These are phyloP conservation scores for Fraxinus quadrangulata DNA, from an alignment of 257 asterid species.

Conservation along the genomic window DNA sequence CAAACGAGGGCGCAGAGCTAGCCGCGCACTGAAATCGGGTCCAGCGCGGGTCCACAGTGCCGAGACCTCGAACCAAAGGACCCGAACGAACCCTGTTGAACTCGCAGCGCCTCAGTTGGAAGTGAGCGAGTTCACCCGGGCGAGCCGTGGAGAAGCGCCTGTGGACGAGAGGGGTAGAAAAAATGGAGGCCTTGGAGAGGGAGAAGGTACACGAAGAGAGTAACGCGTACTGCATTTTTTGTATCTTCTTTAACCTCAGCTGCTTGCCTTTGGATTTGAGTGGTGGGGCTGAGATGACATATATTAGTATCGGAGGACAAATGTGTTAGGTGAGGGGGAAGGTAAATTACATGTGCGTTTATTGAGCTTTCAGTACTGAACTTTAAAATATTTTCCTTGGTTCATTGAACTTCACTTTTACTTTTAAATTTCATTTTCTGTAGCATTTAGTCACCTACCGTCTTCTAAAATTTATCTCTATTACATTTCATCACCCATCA, in stretches of 20 bases:
- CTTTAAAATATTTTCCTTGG: neutral
- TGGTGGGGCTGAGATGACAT: neutral
- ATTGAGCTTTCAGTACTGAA: neutral
- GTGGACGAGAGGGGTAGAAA: conserved; percentile 46
- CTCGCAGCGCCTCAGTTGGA: conserved; percentile 37
- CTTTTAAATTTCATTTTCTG: too few species aligned
- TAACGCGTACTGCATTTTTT: conserved; percentile 66
- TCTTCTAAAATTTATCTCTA: too few species aligned
- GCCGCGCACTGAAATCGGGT: conserved; percentile 47
- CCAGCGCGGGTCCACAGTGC: conserved; percentile 28
- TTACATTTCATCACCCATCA: too few species aligned
- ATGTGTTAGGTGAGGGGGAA: neutral
- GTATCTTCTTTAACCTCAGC: conserved; percentile 21
- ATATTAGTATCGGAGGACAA: neutral
- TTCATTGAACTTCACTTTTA: neutral
- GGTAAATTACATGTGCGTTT: neutral
- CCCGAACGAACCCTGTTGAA: conserved; percentile 38
- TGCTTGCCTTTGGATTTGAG: conserved; percentile 12
- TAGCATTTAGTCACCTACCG: too few species aligned
- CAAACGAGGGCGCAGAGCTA: conserved; percentile 56
- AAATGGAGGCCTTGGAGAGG: conserved; percentile 46
- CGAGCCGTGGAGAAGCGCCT: conserved; percentile 51
- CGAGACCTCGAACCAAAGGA: conserved; percentile 30
- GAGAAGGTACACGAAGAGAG: conserved; percentile 41
- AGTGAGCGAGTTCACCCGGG: conserved; percentile 42